phyloP scores from a whole-genome alignment of 1,284 basidiomycete species.

The Schizophyllum amplum region DNA sequence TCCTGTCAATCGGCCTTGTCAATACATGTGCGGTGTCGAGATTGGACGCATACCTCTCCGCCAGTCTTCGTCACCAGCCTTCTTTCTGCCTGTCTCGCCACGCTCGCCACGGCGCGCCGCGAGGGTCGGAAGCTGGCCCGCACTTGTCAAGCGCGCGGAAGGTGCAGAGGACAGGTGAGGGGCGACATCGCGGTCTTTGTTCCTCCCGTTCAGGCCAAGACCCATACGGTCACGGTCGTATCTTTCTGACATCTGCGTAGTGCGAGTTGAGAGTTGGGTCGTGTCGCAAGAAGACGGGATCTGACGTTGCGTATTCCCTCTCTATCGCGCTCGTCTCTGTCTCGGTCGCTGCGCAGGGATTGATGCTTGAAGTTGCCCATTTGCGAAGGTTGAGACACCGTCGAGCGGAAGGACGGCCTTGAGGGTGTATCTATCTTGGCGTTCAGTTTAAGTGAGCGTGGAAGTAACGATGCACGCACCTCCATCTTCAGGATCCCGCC shows the following conservation, averaged over 20 bases:
- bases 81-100: slow-evolving; percentile 59
- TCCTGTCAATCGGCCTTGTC: slow-evolving; percentile 24
- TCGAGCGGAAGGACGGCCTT: slow-evolving; percentile 61
- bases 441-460: slow-evolving; percentile 6
- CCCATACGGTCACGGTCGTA: slow-evolving; percentile 75
- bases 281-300: neutral
- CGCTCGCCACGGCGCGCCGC: slow-evolving; percentile 41
- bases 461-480: slow-evolving; percentile 29
- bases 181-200: slow-evolving; percentile 61
- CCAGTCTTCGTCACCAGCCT: slow-evolving; percentile 75
- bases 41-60: slow-evolving; percentile 49
- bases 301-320: slow-evolving; percentile 27
- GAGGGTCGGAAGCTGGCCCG: slow-evolving; percentile 28
- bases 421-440: slow-evolving; percentile 38
- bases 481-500: slow-evolving; percentile 66
- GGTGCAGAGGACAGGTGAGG: slow-evolving; percentile 47
- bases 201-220: slow-evolving; percentile 39
- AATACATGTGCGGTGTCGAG: slow-evolving; percentile 9
- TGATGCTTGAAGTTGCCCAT: slow-evolving; percentile 88
- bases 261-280: neutral
- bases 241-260: slow-evolving; percentile 66
- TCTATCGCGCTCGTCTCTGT: slow-evolving; percentile 59
- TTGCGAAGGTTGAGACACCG: slow-evolving; percentile 72
- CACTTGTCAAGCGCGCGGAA: slow-evolving; percentile 32
- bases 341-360: slow-evolving; percentile 63